Percentiles rank a stretch among this genome's conserved stretches.
Conservation (phyloP, 1,139 yeast genomes). For the Magnusiomyces suaveolens region DNA sequence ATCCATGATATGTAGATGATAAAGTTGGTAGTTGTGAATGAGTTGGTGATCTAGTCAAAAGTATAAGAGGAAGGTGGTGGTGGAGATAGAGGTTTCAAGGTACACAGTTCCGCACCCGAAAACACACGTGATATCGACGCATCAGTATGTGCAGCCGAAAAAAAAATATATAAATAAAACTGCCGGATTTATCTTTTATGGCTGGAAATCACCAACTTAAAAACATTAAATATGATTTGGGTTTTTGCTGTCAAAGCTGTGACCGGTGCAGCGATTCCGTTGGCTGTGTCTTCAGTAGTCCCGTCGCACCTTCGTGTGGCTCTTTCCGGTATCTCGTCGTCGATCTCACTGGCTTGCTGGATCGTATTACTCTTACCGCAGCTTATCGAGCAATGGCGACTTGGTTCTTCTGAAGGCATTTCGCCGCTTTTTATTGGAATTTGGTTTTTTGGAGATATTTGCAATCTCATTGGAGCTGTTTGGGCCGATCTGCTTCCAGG, state of each 20-base stretch:
- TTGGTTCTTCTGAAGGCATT: conserved; percentile 70
- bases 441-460: conserved; percentile 68
- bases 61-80: not conserved
- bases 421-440: conserved; percentile 58
- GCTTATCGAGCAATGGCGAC: conserved; percentile 70
- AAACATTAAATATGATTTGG: not conserved
- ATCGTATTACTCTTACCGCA: conserved; percentile 73
- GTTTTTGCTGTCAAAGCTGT: not conserved
- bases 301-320: conserved; percentile 34
- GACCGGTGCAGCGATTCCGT: not conserved
- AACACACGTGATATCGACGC: not conserved
- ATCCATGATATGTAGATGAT: not conserved
- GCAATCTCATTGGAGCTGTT: conserved; percentile 57
- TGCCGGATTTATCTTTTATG: too few relatives aligned
- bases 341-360: conserved; percentile 56
- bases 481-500: conserved; percentile 68
- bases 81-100: not conserved
- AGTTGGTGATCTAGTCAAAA: not conserved
- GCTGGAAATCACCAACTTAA: too few relatives aligned
- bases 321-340: conserved; percentile 58
- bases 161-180: too few relatives aligned
- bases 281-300: not conserved
- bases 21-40: not conserved
- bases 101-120: not conserved
- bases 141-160: not conserved